Base-by-base conservation (phyloP, 805 yeast species). In the Kluyveromyces nonfermentans region DNA sequence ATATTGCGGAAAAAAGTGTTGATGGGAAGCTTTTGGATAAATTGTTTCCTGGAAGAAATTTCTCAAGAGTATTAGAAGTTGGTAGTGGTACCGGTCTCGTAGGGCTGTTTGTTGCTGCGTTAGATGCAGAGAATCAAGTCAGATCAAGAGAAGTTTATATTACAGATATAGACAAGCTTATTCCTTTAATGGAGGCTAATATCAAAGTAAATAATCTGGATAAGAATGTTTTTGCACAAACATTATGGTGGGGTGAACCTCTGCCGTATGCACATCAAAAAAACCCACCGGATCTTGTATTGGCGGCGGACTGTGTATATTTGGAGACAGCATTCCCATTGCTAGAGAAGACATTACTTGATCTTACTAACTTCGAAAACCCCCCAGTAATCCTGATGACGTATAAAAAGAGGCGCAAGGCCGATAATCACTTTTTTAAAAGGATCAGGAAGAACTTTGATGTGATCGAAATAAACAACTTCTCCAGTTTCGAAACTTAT, bases 221-320 rank as follows among this genome's bases (percentile, higher is more conserved):
- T 1, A 57, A 51, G 1, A 51, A 52, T 1, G 78, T 74, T 4
- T 46, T 47, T 14, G 75, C 79, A 4, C 59, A 55, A 12, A 70
- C 62, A 4, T 58, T 77, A 12, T 63, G 67, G 42, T 76, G 82
- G 78, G 67, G 63, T 9, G 58, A 53, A 20, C 47, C 49, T 1
- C 32, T 51, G 19, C 35, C 40, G 5, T 30, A 15, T 28, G 41
- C 17, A 18, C 40, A 41, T 33, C 25, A n/a, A 10, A 33, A 49
- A 9, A 53, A 51, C 1, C 61, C 57, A 5, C 65, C 68, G 3
- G 79, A 75, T 55, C 58, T 75, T 5, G 58, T 77, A 2, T 53
- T 77, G 19, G 82, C 81, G 5, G 82, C 82, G 0, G 82, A 77
- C 55, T 76, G 81, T 56, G 81, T 77, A 12, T 77, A 77, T 46